Percentiles rank a stretch among this genome's conserved stretches.
Conservation (phyloP, 495 filamentous ascomycete species). For the Lepidopterella palustris region DNA sequence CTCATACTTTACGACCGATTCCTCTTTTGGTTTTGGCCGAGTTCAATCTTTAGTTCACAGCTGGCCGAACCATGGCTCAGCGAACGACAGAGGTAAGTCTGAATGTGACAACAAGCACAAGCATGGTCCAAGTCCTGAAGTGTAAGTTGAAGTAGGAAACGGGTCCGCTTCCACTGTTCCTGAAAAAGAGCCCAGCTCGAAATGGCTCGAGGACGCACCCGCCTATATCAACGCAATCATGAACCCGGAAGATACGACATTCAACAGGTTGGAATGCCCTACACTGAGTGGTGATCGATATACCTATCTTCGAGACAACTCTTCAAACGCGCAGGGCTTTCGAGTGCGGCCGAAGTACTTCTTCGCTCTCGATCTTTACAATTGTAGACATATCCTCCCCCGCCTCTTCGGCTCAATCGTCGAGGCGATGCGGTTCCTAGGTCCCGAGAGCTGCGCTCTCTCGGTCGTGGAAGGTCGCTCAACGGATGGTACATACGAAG, state of each 20-base stretch:
- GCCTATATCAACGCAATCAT: slow-evolving; percentile 33
- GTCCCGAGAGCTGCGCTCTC: slow-evolving; percentile 43
- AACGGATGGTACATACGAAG: slow-evolving; percentile 46
- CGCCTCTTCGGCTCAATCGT: slow-evolving; percentile 43
- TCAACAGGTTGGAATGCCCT: slow-evolving; percentile 29
- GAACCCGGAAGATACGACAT: slow-evolving; percentile 26
- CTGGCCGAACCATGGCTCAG: not conserved
- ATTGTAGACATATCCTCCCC: slow-evolving; percentile 41
- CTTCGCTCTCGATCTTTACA: slow-evolving; percentile 45
- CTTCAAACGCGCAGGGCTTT: not conserved
- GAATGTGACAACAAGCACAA: not conserved
- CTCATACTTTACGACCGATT: not conserved
- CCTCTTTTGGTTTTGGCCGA: not conserved
- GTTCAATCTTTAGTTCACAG: not conserved
- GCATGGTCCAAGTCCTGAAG: not conserved
- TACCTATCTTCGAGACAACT: slow-evolving; percentile 13
- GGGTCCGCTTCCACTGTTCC: not conserved
- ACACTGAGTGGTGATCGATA: slow-evolving; percentile 23
- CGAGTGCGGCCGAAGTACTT: slow-evolving; percentile 34
- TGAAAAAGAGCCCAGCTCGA: not conserved
- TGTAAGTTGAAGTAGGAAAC: not conserved
- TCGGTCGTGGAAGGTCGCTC: slow-evolving; percentile 48
- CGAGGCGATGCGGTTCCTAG: slow-evolving; percentile 44
- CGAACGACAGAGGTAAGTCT: not conserved
- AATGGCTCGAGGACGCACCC: slow-evolving; percentile 16